A percentile compares a stretch with the other conserved stretches of the same genome.
phyloP scores from a whole-genome alignment of 257 asterid genomes.

The Penstemon eatonii region DNA sequence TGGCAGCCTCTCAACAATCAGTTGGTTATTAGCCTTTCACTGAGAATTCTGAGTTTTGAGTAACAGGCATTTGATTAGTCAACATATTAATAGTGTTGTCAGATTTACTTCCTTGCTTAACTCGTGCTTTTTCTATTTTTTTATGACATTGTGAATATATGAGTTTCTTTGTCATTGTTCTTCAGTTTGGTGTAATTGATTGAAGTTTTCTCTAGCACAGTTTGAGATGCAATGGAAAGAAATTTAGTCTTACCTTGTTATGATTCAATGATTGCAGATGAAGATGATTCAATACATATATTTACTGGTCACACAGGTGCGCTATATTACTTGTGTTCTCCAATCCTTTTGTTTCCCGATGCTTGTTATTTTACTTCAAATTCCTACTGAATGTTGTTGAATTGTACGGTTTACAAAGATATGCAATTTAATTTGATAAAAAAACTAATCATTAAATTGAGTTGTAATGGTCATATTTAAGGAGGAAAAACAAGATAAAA shows the following conservation, averaged over 20 bases:
- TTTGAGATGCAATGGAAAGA: neutral
- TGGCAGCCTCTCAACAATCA: neutral
- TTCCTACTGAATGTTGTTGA: neutral
- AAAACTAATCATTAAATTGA: conserved; percentile 3
- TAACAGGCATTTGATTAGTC: conserved; percentile 17
- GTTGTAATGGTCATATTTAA: neutral
- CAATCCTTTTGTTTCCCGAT: neutral
- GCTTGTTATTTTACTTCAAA: conserved; percentile 4
- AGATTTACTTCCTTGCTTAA: neutral
- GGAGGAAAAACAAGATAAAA: too few relatives aligned
- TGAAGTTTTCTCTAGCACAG: neutral
- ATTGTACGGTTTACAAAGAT: conserved; percentile 1
- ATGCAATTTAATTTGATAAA: neutral
- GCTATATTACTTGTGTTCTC: conserved; percentile 7
- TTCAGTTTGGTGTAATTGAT: neutral
- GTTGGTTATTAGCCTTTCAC: conserved; percentile 2
- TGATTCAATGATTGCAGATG: conserved; percentile 57
- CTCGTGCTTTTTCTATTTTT: neutral
- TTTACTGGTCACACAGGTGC: conserved; percentile 90
- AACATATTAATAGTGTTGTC: neutral
- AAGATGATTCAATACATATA: conserved; percentile 74
- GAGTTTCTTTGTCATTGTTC: conserved; percentile 2
- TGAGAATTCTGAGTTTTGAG: neutral
- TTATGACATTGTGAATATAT: neutral
- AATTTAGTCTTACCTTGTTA: conserved; percentile 24